Conservation (phyloP, 345 rosid genomes). For the Cardamine occulta region DNA sequence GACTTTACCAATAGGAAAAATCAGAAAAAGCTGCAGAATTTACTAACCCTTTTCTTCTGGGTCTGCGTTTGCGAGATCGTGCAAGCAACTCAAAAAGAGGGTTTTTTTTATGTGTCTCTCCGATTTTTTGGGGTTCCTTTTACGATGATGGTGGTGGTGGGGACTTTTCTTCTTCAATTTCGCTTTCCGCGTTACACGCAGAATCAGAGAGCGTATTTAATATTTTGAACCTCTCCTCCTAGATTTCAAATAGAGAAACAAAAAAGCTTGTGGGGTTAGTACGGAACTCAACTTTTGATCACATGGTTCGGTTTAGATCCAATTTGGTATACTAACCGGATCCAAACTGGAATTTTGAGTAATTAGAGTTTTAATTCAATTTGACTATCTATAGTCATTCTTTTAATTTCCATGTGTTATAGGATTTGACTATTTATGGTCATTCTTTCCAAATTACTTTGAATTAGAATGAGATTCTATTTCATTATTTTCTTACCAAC, state of each 20-base stretch:
- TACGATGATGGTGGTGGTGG: slow-evolving; percentile 23
- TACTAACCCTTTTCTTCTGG: slow-evolving; percentile 32
- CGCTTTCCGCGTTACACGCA: slow-evolving; percentile 39
- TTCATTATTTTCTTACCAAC: background rate
- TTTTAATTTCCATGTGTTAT: background rate
- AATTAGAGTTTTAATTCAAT: background rate
- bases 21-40: slow-evolving; percentile 30
- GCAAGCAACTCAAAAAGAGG: slow-evolving; percentile 26
- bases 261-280: slow-evolving; percentile 26
- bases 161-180: slow-evolving; percentile 32
- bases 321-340: background rate
- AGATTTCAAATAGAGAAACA: slow-evolving; percentile 36
- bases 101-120: background rate
- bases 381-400: background rate
- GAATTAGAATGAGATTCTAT: background rate
- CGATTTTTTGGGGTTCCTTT: slow-evolving; percentile 5
- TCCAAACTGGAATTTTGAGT: background rate
- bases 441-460: background rate
- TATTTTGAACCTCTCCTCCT: slow-evolving; percentile 4
- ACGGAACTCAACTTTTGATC: background rate
- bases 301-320: slow-evolving; percentile 26
- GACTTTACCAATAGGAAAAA: slow-evolving; percentile 10
- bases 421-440: background rate
- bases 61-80: slow-evolving; percentile 39
- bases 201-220: slow-evolving; percentile 30